phyloP scores from a whole-genome alignment of 345 rosid genomes.

The Euphorbia pulcherrima region DNA sequence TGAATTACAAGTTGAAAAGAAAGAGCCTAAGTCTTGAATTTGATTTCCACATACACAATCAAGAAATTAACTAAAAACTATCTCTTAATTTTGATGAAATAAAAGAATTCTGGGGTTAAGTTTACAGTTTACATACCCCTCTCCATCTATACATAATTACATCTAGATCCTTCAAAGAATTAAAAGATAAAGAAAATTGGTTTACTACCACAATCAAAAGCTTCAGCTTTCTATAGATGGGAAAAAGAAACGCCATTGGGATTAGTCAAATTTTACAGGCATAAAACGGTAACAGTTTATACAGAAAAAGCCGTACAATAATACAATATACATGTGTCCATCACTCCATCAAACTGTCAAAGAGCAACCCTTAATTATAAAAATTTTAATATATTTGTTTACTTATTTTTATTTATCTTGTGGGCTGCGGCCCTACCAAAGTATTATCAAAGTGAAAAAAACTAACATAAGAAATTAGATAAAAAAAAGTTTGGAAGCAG shows the following conservation, averaged over 20 bases:
- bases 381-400: too few species aligned
- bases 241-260: not conserved
- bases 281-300: not conserved
- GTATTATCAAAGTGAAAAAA: not conserved
- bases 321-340: slow-evolving; percentile 5
- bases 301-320: not conserved
- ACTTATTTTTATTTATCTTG: too few species aligned
- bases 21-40: too few species aligned
- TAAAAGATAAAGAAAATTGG: not conserved
- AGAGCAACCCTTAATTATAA: not conserved
- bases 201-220: not conserved
- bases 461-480: not conserved
- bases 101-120: too few species aligned
- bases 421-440: not conserved
- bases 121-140: too few species aligned
- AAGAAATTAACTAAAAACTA: too few species aligned
- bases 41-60: too few species aligned
- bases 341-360: not conserved
- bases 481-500: not conserved
- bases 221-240: not conserved
- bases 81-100: too few species aligned
- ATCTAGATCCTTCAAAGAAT: too few species aligned
- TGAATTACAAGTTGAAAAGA: too few species aligned
- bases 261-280: not conserved
- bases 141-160: too few species aligned